Percentiles rank a stretch among this genome's conserved stretches.
These are phyloP conservation scores for Phyllosticta citribraziliensis DNA, from an alignment of 2,329 filamentous ascomycete species.

Conservation along the genomic window DNA sequence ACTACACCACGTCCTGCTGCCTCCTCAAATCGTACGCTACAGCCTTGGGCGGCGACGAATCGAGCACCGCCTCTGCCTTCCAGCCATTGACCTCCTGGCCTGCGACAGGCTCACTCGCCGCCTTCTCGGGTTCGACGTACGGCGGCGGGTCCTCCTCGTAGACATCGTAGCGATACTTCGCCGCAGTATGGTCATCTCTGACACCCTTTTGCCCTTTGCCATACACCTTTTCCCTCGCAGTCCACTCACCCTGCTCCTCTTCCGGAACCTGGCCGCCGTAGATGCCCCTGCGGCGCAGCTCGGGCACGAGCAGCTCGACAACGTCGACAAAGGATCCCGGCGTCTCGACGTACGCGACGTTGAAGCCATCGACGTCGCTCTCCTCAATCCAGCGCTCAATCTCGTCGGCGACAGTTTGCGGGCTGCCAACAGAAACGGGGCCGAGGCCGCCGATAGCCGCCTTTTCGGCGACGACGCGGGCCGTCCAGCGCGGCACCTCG, in stretches of 20 bases:
- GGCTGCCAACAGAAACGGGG: slow-evolving; percentile 27
- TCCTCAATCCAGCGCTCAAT: slow-evolving; percentile 37
- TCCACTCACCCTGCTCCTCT: slow-evolving; percentile 16
- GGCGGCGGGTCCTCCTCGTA: slow-evolving; percentile 45
- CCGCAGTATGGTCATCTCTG: slow-evolving; percentile 50
- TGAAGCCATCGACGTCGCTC: slow-evolving; percentile 30
- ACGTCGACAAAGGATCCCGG: slow-evolving; percentile 32
- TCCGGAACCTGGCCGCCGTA: slow-evolving; percentile 15
- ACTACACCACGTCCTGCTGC: slow-evolving; percentile 2
- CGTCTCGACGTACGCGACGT: slow-evolving; percentile 33
- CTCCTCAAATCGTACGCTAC: slow-evolving; percentile 3
- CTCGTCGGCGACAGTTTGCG: slow-evolving; percentile 36
- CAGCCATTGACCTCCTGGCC: background rate
- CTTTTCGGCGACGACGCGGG: slow-evolving; percentile 22
- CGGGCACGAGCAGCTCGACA: slow-evolving; percentile 27
- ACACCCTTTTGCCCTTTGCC: slow-evolving; percentile 48
- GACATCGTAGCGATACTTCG: slow-evolving; percentile 51
- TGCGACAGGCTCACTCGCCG: background rate
- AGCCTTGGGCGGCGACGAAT: background rate
- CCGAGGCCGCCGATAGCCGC: slow-evolving; percentile 18
- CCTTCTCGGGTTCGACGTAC: slow-evolving; percentile 14
- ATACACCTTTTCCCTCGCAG: slow-evolving; percentile 49
- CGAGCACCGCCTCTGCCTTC: background rate
- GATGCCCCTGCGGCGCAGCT: slow-evolving; percentile 25
- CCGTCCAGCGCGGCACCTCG: slow-evolving; percentile 22